Evolutionary conservation across 805 yeast species (phyloP).

Genomic region (Ogataea nonfermentans): DNA sequence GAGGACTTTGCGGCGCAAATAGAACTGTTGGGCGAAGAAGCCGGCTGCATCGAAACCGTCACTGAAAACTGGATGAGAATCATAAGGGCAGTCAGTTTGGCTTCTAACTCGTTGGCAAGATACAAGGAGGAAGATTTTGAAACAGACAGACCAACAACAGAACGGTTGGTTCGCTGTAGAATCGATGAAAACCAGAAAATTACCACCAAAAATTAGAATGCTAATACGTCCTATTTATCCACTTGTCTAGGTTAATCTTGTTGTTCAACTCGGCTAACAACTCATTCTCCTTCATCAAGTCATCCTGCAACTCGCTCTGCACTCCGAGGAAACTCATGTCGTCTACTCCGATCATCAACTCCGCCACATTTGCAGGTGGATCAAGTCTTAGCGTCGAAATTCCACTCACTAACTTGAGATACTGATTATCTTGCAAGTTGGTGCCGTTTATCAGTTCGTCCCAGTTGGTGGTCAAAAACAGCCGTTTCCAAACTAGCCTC

Average conservation of each 20-base stretch:
- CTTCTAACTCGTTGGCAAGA: conserved; percentile 49
- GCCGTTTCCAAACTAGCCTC: conserved; percentile 56
- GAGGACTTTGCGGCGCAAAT: conserved; percentile 49
- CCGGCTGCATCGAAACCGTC: conserved; percentile 57
- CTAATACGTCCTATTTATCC: conserved; percentile 26
- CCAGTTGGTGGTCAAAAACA: conserved; percentile 57
- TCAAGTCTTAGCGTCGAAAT: conserved; percentile 12
- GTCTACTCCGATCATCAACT: conserved; percentile 13
- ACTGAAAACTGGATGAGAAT: conserved; percentile 67
- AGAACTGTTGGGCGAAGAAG: conserved; percentile 51
- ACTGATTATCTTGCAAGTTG: conserved; percentile 15
- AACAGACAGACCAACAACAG: conserved; percentile 54
- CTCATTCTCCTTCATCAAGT: conserved; percentile 14
- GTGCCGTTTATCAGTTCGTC: conserved; percentile 27
- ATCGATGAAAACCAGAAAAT: conserved; percentile 40
- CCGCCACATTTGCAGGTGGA: conserved; percentile 11
- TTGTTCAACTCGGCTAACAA: conserved; percentile 19
- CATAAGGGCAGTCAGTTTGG: conserved; percentile 57
- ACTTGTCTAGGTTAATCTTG: conserved; percentile 24
- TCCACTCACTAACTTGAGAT: conserved; percentile 15
- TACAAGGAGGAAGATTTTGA: conserved; percentile 45
- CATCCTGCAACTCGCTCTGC: conserved; percentile 6
- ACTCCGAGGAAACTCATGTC: conserved; percentile 15
- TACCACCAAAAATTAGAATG: conserved; percentile 12
- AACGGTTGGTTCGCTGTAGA: conserved; percentile 59